Percentiles rank a stretch among this genome's conserved stretches.
phyloP scores from a whole-genome alignment of 768 basidiomycete genomes.

The Leccinum longicurvipes region DNA sequence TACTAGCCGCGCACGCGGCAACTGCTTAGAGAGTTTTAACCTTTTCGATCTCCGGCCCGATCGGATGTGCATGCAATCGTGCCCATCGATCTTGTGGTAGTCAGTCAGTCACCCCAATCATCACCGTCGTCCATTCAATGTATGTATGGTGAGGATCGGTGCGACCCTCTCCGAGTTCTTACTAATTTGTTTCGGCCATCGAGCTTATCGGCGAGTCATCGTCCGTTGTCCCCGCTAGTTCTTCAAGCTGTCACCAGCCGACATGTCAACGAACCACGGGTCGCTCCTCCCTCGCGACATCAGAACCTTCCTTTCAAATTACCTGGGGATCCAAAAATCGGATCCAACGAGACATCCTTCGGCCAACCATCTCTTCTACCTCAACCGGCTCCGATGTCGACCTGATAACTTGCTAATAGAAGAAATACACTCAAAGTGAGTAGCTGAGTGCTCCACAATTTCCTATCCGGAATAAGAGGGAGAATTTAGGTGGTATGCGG shows the following conservation, averaged over 20 bases:
- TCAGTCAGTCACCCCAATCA: not conserved
- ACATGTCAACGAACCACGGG: conserved; percentile 13
- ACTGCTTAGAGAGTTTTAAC: conserved; percentile 14
- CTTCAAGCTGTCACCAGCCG: conserved; percentile 1
- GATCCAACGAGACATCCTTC: conserved; percentile 7
- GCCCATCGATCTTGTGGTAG: not conserved
- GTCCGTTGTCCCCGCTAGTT: conserved; percentile 10
- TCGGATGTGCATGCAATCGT: not conserved
- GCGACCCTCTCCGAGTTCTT: not conserved
- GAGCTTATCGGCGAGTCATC: conserved; percentile 2
- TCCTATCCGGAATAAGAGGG: not conserved
- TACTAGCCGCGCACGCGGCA: conserved; percentile 4
- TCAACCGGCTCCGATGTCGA: conserved; percentile 49
- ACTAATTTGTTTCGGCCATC: not conserved
- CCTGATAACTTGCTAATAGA: conserved; percentile 63
- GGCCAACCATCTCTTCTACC: conserved; percentile 62
- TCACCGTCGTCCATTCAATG: not conserved
- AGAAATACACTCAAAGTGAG: conserved; percentile 59
- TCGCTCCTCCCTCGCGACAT: conserved; percentile 21
- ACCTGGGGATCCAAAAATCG: conserved; percentile 14
- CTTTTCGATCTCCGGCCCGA: conserved; percentile 15
- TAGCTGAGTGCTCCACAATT: not conserved
- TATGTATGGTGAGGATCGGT: not conserved
- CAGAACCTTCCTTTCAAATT: conserved; percentile 23
- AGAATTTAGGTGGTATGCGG: conserved; percentile 55